Evolutionary conservation across 2,329 filamentous ascomycete genomes (phyloP).

Genomic region (Daldinia sp.): DNA sequence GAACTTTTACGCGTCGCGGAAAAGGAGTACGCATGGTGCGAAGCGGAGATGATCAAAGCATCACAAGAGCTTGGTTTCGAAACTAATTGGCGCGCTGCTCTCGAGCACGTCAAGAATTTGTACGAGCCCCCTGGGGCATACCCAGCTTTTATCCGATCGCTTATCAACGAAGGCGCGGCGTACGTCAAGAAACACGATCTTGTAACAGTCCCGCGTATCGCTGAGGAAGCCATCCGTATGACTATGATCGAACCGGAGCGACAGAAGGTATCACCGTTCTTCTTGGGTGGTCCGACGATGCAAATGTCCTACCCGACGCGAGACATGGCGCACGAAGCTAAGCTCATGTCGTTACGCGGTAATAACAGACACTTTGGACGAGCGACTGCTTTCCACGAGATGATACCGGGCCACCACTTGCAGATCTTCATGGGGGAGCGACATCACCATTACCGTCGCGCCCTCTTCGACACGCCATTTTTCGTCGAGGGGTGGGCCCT

Average conservation of each 20-base stretch:
- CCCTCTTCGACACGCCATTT: constrained; percentile 64
- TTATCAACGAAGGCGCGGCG: constrained; percentile 59
- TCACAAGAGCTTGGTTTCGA: constrained; percentile 57
- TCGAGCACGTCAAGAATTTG: constrained; percentile 64
- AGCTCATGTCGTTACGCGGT: constrained; percentile 67
- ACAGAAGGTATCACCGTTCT: constrained; percentile 67
- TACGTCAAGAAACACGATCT: constrained; percentile 64
- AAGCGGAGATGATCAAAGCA: constrained; percentile 61
- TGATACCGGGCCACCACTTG: constrained; percentile 66
- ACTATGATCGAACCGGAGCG: constrained; percentile 63
- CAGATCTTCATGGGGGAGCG: constrained; percentile 60
- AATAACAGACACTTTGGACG: constrained; percentile 66
- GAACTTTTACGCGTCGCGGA: constrained; percentile 62
- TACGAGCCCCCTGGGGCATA: constrained; percentile 64
- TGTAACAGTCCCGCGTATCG: constrained; percentile 62
- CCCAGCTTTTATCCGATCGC: constrained; percentile 58
- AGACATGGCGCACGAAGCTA: constrained; percentile 61
- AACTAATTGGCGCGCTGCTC: constrained; percentile 59
- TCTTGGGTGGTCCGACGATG: constrained; percentile 63
- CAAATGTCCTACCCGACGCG: constrained; percentile 64
- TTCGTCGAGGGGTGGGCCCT: constrained; percentile 69
- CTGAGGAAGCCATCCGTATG: constrained; percentile 62
- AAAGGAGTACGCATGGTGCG: constrained; percentile 63
- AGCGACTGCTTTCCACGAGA: constrained; percentile 68
- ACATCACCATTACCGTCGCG: constrained; percentile 56